Base-by-base conservation (phyloP, 805 yeast genomes). In the Starmerella sp. region DNA sequence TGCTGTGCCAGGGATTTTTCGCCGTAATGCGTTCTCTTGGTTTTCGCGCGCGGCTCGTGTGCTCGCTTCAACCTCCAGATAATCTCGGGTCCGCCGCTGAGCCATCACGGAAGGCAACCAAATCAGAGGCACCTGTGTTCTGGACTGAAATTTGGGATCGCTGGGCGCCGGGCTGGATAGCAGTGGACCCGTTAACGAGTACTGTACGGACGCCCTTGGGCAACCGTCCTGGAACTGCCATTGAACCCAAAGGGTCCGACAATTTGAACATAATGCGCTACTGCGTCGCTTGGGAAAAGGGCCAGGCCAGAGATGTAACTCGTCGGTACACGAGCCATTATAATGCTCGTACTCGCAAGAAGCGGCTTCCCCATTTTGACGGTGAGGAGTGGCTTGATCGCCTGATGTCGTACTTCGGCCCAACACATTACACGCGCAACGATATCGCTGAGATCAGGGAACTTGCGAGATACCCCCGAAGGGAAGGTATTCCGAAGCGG, bases 121-220 rank as follows among this genome's bases (percentile, higher is more conserved):
- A 46, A 29, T 44, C 55, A 1, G 42, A 36, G 3, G 29, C 48
- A 63, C 97, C 97, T 0, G 75, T 89, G 0, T 89, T 83, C 65
- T 93, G 98, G 98, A 82, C 82, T 28, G 98, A 93, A 66, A 96
- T 86, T 0, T 91, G 95, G 95, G 90, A 91, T 66, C 77, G 77
- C 51, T 79, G 76, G 55, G 70, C 80, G 5, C 76, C 80, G 56
- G 78, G 75, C 50, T 91, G 96, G 95, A 76, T 89, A n/a, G 79
- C 95, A 2, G 75, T 89, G 1, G 98, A 93, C 63, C 93, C 97
- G 0, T 71, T 83, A 0, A 82, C 54, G 69, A 78, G 54, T 68
- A 76, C 8, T 78, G 87, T 41, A 95, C 87, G 67, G 73, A 78
- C 36, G 77, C 62, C 60, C 5, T 83, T 7, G 77, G 57, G 59